These are phyloP conservation scores for Globisporangium spiculum DNA, from an alignment of 352 stramenopile genomes.

Conservation along the genomic window DNA sequence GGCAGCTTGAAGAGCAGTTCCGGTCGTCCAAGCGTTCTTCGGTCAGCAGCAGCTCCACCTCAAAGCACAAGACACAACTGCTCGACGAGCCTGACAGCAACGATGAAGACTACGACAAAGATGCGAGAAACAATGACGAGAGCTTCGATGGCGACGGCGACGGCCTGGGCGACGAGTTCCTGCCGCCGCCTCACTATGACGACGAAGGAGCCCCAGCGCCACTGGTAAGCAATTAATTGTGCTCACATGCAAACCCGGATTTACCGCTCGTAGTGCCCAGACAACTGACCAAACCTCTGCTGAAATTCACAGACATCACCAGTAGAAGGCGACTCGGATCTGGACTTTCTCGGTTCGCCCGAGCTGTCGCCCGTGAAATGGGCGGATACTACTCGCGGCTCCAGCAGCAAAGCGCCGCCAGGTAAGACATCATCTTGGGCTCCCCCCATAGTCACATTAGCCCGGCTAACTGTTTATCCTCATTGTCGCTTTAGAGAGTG, in stretches of 20 bases:
- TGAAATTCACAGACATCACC: slow-evolving; percentile 4
- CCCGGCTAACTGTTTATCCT: not conserved
- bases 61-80: slow-evolving; percentile 10
- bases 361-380: slow-evolving; percentile 10
- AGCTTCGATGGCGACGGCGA: slow-evolving; percentile 7
- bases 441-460: not conserved
- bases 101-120: slow-evolving; percentile 8
- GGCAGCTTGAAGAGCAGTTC: slow-evolving; percentile 25
- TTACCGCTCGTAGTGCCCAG: not conserved
- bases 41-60: not conserved
- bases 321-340: not conserved
- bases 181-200: slow-evolving; percentile 19
- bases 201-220: not conserved
- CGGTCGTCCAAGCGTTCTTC: not conserved
- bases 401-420: not conserved
- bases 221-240: not conserved
- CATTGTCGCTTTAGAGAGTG: slow-evolving; percentile 12
- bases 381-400: not conserved
- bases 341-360: slow-evolving; percentile 8
- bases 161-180: slow-evolving; percentile 17
- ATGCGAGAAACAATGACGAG: not conserved
- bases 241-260: too few species aligned
- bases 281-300: not conserved
- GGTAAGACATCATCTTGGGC: not conserved
- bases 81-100: slow-evolving; percentile 18